Evolutionary conservation across 2,329 filamentous ascomycete species (phyloP).

Genomic region (Aureobasidium subglaciale): DNA sequence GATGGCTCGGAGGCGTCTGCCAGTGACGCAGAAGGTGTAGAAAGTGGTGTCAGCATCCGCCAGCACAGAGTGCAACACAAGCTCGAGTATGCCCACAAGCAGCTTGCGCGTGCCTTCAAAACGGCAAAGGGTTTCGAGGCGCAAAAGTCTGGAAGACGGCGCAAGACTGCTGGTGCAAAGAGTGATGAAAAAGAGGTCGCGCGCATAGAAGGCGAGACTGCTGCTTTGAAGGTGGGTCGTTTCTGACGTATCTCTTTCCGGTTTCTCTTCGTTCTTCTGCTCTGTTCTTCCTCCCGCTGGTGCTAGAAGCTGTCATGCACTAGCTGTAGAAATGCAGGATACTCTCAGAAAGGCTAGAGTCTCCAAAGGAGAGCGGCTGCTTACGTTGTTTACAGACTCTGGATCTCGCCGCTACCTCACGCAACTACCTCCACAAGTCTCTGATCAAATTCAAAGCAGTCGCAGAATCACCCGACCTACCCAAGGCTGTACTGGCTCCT

Average conservation of each 20-base stretch:
- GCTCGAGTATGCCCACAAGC: constrained; percentile 48
- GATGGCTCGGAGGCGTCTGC: constrained; percentile 18
- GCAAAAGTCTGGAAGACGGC: constrained; percentile 61
- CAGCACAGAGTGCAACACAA: constrained; percentile 46
- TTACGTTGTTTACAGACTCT: constrained; percentile 35
- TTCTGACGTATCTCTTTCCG: background rate
- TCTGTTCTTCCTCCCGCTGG: background rate
- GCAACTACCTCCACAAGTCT: constrained; percentile 50
- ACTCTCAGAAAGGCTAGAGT: background rate
- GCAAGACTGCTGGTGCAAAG: constrained; percentile 46
- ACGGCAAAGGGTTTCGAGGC: constrained; percentile 68
- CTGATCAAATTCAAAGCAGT: constrained; percentile 52
- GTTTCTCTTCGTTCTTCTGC: constrained; percentile 3
- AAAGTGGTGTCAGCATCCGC: constrained; percentile 19
- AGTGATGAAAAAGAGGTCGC: constrained; percentile 43
- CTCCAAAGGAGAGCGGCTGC: background rate
- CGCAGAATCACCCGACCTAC: constrained; percentile 43
- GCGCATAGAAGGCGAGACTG: constrained; percentile 57
- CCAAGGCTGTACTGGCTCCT: constrained; percentile 32
- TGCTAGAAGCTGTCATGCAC: background rate
- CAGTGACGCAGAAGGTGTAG: constrained; percentile 19
- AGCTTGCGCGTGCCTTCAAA: constrained; percentile 62
- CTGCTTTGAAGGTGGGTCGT: constrained; percentile 46
- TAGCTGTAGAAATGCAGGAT: background rate
- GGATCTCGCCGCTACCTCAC: constrained; percentile 43